Conservation (phyloP, 164 flowering plant genomes). For the Pachysandra terminalis region DNA sequence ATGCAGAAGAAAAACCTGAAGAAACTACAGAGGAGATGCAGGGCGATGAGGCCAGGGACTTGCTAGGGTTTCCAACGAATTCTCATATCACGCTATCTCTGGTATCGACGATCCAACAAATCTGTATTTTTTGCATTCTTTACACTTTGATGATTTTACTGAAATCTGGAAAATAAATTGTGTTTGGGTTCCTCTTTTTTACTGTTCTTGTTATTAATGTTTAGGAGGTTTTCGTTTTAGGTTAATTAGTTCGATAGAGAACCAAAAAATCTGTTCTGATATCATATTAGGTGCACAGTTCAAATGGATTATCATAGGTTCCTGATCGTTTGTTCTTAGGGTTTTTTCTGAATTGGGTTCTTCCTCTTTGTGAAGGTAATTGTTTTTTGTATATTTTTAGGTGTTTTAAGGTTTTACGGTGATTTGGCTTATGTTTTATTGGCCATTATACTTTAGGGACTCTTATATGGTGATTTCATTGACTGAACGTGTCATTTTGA, state of each 20-base stretch:
- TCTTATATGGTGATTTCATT: too few relatives aligned
- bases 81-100: conserved; percentile 34
- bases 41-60: conserved; percentile 40
- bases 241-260: neutral
- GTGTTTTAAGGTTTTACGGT: too few relatives aligned
- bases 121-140: neutral
- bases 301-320: neutral
- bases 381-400: too few relatives aligned
- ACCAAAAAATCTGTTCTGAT: neutral
- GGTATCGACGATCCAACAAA: conserved; percentile 16
- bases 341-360: neutral
- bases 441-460: too few relatives aligned
- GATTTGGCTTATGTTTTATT: too few relatives aligned
- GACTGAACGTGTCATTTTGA: too few relatives aligned
- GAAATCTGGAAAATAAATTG: neutral
- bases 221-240: neutral
- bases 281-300: neutral
- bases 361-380: too few relatives aligned
- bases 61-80: conserved; percentile 46
- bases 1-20: neutral
- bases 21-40: conserved; percentile 29
- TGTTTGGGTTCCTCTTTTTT: neutral
- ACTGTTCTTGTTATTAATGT: neutral
- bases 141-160: too few relatives aligned
- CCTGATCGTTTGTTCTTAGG: neutral